Percentiles rank a stretch among this genome's conserved stretches.
Conservation (phyloP, 202 grass and related monocot species). For the Musa balbisiana region DNA sequence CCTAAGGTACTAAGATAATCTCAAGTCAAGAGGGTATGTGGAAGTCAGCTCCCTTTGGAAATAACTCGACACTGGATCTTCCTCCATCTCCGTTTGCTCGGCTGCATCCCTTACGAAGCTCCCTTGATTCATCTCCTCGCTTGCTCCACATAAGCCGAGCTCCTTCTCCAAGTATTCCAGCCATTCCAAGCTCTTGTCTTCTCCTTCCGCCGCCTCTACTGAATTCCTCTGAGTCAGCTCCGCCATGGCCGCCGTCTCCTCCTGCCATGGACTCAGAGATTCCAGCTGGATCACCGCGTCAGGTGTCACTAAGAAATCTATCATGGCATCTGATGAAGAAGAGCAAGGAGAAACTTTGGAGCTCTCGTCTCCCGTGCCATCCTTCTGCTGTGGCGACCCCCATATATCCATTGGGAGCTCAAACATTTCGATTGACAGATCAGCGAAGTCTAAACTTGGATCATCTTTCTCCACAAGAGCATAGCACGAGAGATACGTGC, state of each 20-base stretch:
- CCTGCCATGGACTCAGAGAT: constrained; percentile 26
- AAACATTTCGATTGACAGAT: no score
- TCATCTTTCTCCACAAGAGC: not conserved
- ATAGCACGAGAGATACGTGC: not conserved
- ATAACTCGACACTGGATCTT: constrained; percentile 7
- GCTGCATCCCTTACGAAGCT: not conserved
- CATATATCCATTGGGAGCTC: no score
- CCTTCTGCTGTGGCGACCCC: no score
- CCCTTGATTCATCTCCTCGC: not conserved
- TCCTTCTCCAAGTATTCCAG: constrained; percentile 30
- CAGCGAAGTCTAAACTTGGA: no score
- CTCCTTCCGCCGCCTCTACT: not conserved
- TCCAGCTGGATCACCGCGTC: not conserved
- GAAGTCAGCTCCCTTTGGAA: constrained; percentile 25
- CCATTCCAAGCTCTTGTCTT: constrained; percentile 16
- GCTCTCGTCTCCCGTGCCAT: no score
- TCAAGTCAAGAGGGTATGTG: no score
- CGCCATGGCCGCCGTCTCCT: not conserved
- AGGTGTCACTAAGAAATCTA: not conserved
- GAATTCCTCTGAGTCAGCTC: not conserved
- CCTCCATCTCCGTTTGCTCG: constrained; percentile 12
- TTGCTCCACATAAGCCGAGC: not conserved
- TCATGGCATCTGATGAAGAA: constrained; percentile 23
- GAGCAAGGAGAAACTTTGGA: constrained; percentile 5
- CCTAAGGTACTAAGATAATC: no score